Base-by-base conservation (phyloP, 2,329 filamentous ascomycete species). In the Ploettnerulaceae sp. region DNA sequence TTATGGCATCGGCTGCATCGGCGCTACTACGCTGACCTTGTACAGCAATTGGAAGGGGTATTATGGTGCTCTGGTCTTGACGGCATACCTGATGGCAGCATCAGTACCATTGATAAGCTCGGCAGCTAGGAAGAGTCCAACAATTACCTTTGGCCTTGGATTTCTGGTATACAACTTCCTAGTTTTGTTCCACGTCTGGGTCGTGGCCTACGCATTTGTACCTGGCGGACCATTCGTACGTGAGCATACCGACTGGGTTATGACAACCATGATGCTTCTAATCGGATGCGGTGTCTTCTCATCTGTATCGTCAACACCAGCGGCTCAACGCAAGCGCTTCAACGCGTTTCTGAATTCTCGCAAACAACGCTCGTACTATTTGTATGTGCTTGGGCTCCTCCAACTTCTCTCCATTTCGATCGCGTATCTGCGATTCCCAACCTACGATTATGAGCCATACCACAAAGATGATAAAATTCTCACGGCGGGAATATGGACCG, bases 161-260 rank as follows among this genome's bases (percentile, higher is more conserved):
- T 96, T 95, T 70, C 69, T 96, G 42, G 67, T 95, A 38, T 98
- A 97, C 72, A 95, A 97, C 67, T 76, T 97, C 60, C 71, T 97
- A 70, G 84, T 96, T 4, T 77, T 98, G n/a, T 95, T 95, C 73
- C 91, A 97, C 63, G 89, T 96, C 45, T 98, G 93, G 93, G 86
- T 96, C 26, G 93, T 98, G 8, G 93, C 93, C 2, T 98, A 98
- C 61, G 93, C 93, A 9, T 98, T 98, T 58, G 93, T 98, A 3
- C 93, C 93, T 2, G 93, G 93, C 41, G 93, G 93, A 2, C 89
- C 89, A 3, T 76, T 95, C 1, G 86, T 98, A 33, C 84, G 93
- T 34, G 93, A 98, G 66, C 90, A 84, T 62, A 98, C 90, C 1
- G 91, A 97, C 64, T 96, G 90, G 86, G 77, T 98, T 61, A 95